These are phyloP conservation scores for Gigaspora rosea DNA, from an alignment of 192 early-diverging fungal species.

Conservation along the genomic window DNA sequence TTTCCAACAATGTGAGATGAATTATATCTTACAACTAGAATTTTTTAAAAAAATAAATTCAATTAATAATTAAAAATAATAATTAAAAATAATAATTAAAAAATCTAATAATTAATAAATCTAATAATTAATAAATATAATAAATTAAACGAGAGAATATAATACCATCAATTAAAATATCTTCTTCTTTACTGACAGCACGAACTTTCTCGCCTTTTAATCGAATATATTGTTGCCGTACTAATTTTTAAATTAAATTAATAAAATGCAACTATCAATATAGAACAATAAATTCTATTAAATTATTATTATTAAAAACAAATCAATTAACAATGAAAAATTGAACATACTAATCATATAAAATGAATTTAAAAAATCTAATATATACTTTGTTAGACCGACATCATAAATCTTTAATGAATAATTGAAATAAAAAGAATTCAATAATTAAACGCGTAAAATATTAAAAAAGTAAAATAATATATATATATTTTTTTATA, in stretches of 20 bases:
- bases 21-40: conserved; percentile 41
- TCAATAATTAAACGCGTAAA: background rate
- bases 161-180: conserved; percentile 25
- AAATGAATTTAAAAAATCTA: background rate
- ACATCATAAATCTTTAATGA: conserved; percentile 7
- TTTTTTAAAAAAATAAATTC: background rate
- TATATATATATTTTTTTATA: background rate
- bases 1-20: conserved; percentile 46
- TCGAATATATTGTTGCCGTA: conserved; percentile 13
- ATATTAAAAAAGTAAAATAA: background rate
- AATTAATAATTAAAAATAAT: no score
- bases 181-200: conserved; percentile 26
- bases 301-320: background rate
- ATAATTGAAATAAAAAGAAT: background rate
- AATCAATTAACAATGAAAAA: background rate
- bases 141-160: no score
- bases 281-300: background rate
- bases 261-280: background rate
- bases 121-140: background rate
- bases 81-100: background rate
- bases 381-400: background rate
- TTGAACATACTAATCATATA: conserved; percentile 17
- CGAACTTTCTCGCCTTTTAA: conserved; percentile 26
- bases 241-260: background rate
- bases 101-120: background rate